phyloP scores from a whole-genome alignment of 2,329 filamentous ascomycete genomes.

The Setomelanomma holmii region DNA sequence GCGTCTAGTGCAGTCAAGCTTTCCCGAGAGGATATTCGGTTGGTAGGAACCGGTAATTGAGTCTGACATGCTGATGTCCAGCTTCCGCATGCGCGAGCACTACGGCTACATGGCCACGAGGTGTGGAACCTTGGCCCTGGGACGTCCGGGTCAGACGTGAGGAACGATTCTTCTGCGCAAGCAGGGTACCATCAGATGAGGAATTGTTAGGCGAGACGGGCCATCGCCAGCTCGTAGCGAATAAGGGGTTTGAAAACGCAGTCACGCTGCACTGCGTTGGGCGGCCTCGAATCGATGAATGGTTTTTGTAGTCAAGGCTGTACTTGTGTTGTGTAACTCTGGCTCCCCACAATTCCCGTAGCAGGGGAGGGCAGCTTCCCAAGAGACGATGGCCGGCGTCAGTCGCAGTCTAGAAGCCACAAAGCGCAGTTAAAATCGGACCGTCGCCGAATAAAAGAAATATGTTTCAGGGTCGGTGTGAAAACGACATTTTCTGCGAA shows the following conservation, averaged over 20 bases:
- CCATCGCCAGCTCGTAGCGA: not conserved
- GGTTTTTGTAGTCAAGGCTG: not conserved
- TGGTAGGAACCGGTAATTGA: not conserved
- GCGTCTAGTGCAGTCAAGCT: not conserved
- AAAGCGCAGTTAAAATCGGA: not conserved
- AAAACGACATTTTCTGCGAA: conserved; percentile 9
- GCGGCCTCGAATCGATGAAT: not conserved
- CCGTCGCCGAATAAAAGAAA: conserved; percentile 2
- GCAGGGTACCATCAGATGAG: not conserved
- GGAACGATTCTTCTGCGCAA: not conserved
- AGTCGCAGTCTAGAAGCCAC: conserved; percentile 4
- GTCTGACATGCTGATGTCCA: not conserved
- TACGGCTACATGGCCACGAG: not conserved
- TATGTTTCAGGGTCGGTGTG: conserved; percentile 6
- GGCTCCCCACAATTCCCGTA: conserved; percentile 13
- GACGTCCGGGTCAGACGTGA: not conserved
- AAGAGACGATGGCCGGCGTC: not conserved
- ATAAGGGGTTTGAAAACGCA: not conserved
- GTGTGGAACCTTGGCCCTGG: not conserved
- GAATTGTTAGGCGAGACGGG: conserved; percentile 4
- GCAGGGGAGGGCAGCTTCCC: not conserved
- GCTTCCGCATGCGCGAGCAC: not conserved
- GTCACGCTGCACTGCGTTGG: not conserved
- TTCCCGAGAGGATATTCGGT: not conserved
- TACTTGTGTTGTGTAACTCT: not conserved